Percentiles rank a stretch among this genome's conserved stretches.
Evolutionary conservation across 2,329 filamentous ascomycete species (phyloP).

Genomic region (Aaosphaeria arxii): DNA sequence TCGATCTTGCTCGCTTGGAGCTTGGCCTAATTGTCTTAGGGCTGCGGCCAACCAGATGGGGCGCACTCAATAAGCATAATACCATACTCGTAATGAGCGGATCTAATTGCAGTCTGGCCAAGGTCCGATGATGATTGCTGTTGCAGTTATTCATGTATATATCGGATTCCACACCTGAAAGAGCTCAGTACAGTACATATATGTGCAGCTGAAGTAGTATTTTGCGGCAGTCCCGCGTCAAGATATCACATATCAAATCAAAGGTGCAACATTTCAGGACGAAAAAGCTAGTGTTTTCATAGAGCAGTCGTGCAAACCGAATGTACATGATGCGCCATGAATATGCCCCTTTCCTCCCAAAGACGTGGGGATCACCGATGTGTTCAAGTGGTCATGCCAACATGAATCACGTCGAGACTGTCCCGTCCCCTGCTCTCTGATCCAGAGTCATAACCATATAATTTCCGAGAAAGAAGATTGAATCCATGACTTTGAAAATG

Average conservation of each 20-base stretch:
- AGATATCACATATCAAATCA: too few relatives aligned
- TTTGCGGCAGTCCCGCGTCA: too few relatives aligned
- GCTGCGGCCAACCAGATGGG: neutral
- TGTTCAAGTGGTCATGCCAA: slow-evolving; percentile 1
- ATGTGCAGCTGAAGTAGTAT: too few relatives aligned
- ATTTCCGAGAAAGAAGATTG: slow-evolving; percentile 12
- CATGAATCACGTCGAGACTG: slow-evolving; percentile 21
- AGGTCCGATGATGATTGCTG: too few relatives aligned
- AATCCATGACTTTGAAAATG: slow-evolving; percentile 11
- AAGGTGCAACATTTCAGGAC: too few relatives aligned
- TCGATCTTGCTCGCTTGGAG: slow-evolving; percentile 14
- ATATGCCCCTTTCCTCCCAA: slow-evolving; percentile 39
- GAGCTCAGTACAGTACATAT: too few relatives aligned
- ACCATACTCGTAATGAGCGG: too few relatives aligned
- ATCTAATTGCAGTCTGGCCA: too few relatives aligned
- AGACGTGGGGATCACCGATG: neutral
- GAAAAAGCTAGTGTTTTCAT: too few relatives aligned
- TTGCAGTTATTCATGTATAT: too few relatives aligned
- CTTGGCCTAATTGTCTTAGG: slow-evolving; percentile 1
- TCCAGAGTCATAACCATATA: slow-evolving; percentile 40
- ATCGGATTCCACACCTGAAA: too few relatives aligned
- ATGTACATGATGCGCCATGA: slow-evolving; percentile 38
- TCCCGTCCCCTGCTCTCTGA: slow-evolving; percentile 32
- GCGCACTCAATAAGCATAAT: slow-evolving; percentile 1
- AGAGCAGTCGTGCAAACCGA: slow-evolving; percentile 17